Conservation (phyloP, 192 early-diverging fungal species). For the Backusella psychrophila region DNA sequence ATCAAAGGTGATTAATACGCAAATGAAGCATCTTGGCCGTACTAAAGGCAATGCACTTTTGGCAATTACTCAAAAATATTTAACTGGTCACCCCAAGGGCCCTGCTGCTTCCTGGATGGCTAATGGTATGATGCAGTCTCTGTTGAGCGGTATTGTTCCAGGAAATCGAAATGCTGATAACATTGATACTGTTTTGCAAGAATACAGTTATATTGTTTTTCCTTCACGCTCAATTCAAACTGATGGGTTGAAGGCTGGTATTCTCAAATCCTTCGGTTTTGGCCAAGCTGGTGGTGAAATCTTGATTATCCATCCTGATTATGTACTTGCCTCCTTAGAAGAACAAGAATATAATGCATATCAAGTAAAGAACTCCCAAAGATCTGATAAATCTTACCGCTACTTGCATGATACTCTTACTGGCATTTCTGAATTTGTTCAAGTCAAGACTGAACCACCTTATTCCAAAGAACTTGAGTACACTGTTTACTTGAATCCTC, state of each 20-base stretch:
- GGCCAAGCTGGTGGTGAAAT: conserved; percentile 93
- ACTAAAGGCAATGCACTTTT: conserved; percentile 77
- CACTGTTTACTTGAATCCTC: conserved; percentile 84
- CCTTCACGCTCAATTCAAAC: conserved; percentile 86
- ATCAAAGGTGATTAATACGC: conserved; percentile 77
- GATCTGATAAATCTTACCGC: conserved; percentile 80
- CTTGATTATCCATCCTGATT: conserved; percentile 86
- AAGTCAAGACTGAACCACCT: conserved; percentile 82
- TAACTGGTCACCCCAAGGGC: conserved; percentile 97
- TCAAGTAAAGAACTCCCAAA: conserved; percentile 58
- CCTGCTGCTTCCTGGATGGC: conserved; percentile 97
- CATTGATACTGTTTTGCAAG: conserved; percentile 67
- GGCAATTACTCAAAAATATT: conserved; percentile 86
- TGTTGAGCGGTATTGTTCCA: conserved; percentile 84
- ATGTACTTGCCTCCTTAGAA: conserved; percentile 74
- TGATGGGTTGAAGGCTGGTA: conserved; percentile 83
- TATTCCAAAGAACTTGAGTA: conserved; percentile 81
- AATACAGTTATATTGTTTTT: conserved; percentile 81
- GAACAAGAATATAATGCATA: conserved; percentile 71
- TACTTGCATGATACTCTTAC: conserved; percentile 89
- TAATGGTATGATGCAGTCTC: conserved; percentile 84
- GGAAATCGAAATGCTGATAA: conserved; percentile 94
- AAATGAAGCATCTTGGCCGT: conserved; percentile 87
- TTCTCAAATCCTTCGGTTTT: conserved; percentile 94
- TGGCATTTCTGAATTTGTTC: conserved; percentile 77